These are phyloP conservation scores for Verticillium nonalfalfae DNA, from an alignment of 2,329 filamentous ascomycete species.

Conservation along the genomic window DNA sequence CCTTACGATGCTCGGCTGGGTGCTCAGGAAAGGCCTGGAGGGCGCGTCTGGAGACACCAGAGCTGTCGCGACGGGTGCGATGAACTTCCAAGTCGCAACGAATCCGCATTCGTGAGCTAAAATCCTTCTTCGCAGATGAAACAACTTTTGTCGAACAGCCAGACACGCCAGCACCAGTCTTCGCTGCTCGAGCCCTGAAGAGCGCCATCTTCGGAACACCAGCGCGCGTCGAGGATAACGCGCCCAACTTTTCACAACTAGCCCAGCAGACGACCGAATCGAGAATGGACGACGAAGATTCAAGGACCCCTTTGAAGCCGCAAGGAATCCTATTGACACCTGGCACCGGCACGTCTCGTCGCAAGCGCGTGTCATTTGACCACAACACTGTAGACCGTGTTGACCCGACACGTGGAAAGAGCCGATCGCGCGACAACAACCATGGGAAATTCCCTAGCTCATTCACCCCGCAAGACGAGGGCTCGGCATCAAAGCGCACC, in stretches of 20 bases:
- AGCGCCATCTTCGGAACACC: conserved; percentile 59
- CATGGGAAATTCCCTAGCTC: conserved; percentile 20
- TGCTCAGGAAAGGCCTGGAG: conserved; percentile 41
- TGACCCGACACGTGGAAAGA: conserved; percentile 11
- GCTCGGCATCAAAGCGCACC: conserved; percentile 26
- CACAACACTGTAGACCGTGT: conserved; percentile 44
- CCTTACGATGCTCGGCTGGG: conserved; percentile 51
- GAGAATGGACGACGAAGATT: conserved; percentile 15
- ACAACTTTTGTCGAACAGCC: conserved; percentile 48
- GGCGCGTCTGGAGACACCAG: conserved; percentile 25
- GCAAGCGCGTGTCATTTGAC: conserved; percentile 61
- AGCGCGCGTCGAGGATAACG: conserved; percentile 27
- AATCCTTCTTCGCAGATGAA: conserved; percentile 18
- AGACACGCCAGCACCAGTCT: conserved; percentile 61
- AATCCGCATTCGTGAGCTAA: background rate
- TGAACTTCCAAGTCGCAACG: background rate
- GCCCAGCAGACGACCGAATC: conserved; percentile 5
- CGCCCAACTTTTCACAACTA: conserved; percentile 14
- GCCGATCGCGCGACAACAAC: conserved; percentile 20
- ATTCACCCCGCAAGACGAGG: conserved; percentile 14
- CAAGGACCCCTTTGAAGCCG: conserved; percentile 41
- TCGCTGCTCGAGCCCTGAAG: conserved; percentile 59
- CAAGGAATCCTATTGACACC: conserved; percentile 57
- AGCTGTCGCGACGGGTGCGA: conserved; percentile 20
- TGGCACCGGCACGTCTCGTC: conserved; percentile 51